Base-by-base conservation (phyloP, 1,139 yeast genomes). In the Pichia sorboxylosa region DNA sequence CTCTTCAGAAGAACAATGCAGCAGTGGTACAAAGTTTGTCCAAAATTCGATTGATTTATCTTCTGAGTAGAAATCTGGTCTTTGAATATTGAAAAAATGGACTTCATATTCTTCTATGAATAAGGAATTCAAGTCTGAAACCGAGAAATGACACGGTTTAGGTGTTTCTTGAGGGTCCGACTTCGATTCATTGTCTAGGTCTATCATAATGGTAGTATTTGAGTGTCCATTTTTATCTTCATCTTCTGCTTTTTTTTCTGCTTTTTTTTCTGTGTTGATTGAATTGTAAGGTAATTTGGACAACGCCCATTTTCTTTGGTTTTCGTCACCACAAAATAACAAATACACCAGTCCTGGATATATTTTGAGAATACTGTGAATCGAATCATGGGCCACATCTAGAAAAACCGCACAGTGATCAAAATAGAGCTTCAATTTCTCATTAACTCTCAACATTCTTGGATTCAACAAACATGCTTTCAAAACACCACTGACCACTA, bases 391-490 rank as follows among this genome's bases (percentile, higher is more conserved):
- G 3, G 41, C 37, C 2, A 14, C 21, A 17, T 42, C 34, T 8
- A 41, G 26, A 10, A 41, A 32, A 2, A 22, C 29, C 13, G 13
- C 39, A 43, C 42, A 44, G 13, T 34, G 42, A 14, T 47, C 39
- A 25, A 44, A 44, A 20, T 40, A 43, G 3, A 32, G 32, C 24
- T 40, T 36, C 18, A 71, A 44, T 1, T 49, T 50, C 3, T 42
- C 30, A 29, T 58, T 57, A 15, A 57, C 35, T 34, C 77, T 50
- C 21, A 74, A 41, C 37, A 74, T 45, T 8, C 51, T 55, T 1
- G 83, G 81, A 27, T 71, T 69, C 29, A 61, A 50, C 10, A 73
- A 46, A 41, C 76, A 68, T 40, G 68, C 74, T 13, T 54, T 54
- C 6, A 69, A 39, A 1, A 66, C 61, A 32, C 50, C 41, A 2